Conservation (phyloP, 495 filamentous ascomycete species). For the Trichoderma gamsii region DNA sequence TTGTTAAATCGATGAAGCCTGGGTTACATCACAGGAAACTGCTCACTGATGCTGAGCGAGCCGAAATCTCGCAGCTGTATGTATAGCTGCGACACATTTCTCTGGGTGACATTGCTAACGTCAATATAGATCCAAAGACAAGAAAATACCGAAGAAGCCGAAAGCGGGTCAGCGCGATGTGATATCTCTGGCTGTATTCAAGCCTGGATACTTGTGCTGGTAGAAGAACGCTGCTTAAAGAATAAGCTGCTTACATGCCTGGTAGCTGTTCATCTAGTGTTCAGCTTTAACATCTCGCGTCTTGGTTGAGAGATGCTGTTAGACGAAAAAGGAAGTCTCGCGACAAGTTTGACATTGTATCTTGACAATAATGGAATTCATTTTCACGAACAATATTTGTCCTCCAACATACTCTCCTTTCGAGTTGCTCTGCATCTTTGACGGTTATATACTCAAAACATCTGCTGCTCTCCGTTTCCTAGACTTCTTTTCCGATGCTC, state of each 20-base stretch:
- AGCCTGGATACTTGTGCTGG: not conserved
- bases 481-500: not conserved
- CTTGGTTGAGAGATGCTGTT: no score
- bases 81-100: not conserved
- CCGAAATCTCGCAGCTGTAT: not conserved
- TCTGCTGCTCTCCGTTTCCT: not conserved
- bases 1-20: not conserved
- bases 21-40: not conserved
- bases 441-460: no score
- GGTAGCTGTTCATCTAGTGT: no score
- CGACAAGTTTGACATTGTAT: no score
- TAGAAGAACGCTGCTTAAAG: no score
- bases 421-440: no score
- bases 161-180: not conserved
- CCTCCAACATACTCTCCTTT: no score
- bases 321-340: no score
- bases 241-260: not conserved
- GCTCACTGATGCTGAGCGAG: not conserved
- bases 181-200: not conserved
- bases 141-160: not conserved
- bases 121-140: not conserved
- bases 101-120: not conserved
- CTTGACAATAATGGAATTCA: no score
- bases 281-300: no score
- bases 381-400: no score